phyloP scores from a whole-genome alignment of 2,329 filamentous ascomycete species.

The Periconia sp. region DNA sequence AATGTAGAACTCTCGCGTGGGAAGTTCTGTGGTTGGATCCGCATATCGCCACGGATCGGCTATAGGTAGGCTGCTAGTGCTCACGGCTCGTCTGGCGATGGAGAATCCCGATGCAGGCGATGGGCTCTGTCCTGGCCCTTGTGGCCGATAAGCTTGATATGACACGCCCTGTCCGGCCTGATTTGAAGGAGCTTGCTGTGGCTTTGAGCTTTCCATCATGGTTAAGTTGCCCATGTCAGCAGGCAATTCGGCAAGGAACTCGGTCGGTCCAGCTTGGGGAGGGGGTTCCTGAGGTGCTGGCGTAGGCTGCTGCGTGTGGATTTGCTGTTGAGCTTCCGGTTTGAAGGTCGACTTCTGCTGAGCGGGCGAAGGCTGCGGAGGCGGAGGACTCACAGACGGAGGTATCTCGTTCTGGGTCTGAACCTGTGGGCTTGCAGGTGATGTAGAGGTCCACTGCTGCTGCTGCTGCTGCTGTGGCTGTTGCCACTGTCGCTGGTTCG shows the following conservation, averaged over 20 bases:
- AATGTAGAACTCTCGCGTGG: constrained; percentile 44
- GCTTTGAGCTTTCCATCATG: constrained; percentile 21
- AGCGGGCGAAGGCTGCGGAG: constrained; percentile 16
- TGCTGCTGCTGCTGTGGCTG: constrained; percentile 19
- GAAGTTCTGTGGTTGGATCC: constrained; percentile 37
- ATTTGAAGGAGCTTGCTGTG: constrained; percentile 9
- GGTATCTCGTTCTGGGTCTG: constrained; percentile 16
- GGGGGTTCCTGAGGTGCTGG: constrained; percentile 14
- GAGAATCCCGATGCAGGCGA: constrained; percentile 29
- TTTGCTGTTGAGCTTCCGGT: constrained; percentile 14
- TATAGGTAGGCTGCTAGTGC: constrained; percentile 30
- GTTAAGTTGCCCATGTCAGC: constrained; percentile 38
- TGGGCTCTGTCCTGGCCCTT: constrained; percentile 14
- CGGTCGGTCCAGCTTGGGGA: constrained; percentile 20
- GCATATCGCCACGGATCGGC: constrained; percentile 45
- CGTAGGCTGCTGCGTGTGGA: constrained; percentile 18
- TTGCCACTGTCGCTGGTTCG: constrained; percentile 17
- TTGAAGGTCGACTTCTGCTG: constrained; percentile 18
- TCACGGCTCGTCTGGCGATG: constrained; percentile 36
- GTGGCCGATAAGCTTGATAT: constrained; percentile 39
- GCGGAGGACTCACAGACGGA: constrained; percentile 24
- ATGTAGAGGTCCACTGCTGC: constrained; percentile 30
- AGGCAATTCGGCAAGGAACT: constrained; percentile 43
- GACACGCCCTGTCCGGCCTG: constrained; percentile 9
- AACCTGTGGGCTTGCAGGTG: constrained; percentile 19